Percentiles rank a stretch among this genome's conserved stretches.
phyloP scores from a whole-genome alignment of 1,139 yeast species.

The Nakaseomyces kungkrabaensis region DNA sequence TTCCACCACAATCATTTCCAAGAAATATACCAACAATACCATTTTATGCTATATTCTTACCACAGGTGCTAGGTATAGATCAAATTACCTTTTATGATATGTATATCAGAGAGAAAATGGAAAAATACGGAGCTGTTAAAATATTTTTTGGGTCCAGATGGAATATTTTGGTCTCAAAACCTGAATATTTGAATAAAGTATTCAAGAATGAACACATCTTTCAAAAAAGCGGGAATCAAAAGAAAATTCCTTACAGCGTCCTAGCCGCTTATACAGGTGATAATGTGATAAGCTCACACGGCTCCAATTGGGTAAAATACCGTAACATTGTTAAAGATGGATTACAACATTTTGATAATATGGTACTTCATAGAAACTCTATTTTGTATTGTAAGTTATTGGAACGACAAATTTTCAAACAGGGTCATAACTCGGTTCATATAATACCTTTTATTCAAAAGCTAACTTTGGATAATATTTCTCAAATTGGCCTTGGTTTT shows the following conservation, averaged over 20 bases:
- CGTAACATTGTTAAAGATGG: slow-evolving; percentile 40
- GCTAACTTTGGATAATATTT: slow-evolving; percentile 41
- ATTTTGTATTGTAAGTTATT: slow-evolving; percentile 24
- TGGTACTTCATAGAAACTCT: slow-evolving; percentile 33
- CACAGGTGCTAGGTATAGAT: slow-evolving; percentile 38
- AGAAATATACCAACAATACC: slow-evolving; percentile 50
- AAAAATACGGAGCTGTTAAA: slow-evolving; percentile 48
- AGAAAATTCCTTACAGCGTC: slow-evolving; percentile 48
- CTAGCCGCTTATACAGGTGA: slow-evolving; percentile 52
- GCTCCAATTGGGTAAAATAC: slow-evolving; percentile 43
- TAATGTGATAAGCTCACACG: slow-evolving; percentile 53
- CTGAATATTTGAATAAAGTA: slow-evolving; percentile 39
- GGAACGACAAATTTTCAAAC: slow-evolving; percentile 9
- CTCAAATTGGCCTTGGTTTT: slow-evolving; percentile 43
- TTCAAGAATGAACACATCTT: slow-evolving; percentile 42
- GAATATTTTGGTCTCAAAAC: slow-evolving; percentile 47
- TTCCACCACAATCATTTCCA: slow-evolving; percentile 34
- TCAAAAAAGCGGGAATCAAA: slow-evolving; percentile 53
- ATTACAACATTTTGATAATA: slow-evolving; percentile 41
- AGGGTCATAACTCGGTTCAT: slow-evolving; percentile 13
- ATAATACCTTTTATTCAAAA: slow-evolving; percentile 40
- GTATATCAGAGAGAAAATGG: slow-evolving; percentile 36
- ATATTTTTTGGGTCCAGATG: slow-evolving; percentile 54
- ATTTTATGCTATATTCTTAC: slow-evolving; percentile 47
- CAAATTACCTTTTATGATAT: slow-evolving; percentile 39